Evolutionary conservation across 169 alveolate species (phyloP), one percentile per base, ranked within the genome.

Genomic region (Cystoisospora suis): DNA sequence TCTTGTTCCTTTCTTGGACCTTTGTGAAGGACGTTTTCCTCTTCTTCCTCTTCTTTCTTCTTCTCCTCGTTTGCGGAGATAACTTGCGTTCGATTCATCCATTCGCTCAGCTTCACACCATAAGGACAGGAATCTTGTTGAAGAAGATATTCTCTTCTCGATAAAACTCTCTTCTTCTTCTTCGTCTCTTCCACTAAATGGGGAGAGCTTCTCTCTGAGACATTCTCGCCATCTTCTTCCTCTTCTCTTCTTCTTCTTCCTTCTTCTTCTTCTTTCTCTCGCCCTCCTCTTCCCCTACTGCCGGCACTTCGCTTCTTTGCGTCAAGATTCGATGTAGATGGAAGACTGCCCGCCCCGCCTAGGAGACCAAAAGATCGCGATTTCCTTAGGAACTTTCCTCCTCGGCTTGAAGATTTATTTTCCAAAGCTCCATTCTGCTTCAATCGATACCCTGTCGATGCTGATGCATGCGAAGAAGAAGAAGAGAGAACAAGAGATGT

Each of bases 401-500:
- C n/a, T n/a, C n/a, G n/a, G n/a, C n/a, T n/a, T n/a, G n/a, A n/a
- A n/a, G n/a, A n/a, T n/a, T n/a, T n/a, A n/a, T n/a, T n/a, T n/a
- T n/a, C n/a, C n/a, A n/a, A n/a, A n/a, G n/a, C 77, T 65, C 42
- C 77, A 6, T 27, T 15, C 29, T 6, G 77, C 29, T 65, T 65
- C 42, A 32, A 9, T 12, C 12, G 32, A 27, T 34, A 6, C 12
- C 49, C 65, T 56, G 75, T n/a, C 7, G 81, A 59, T 80, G 86
- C 59, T 77, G 72, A 72, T 38, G 90, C 61, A 9, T 65, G 58
- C 36, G 61, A 46, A 36, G 36, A 27, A 45, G 90, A 61, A 42
- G 81, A 53, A 12, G 86, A 61, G 29, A 85, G 47, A 23, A 69
- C 90, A 47, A 81, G 81, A 45, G 79, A 12, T 17, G n/a, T n/a